Percentiles rank a stretch among this genome's conserved stretches.
These are phyloP conservation scores for Filobasidium wieringae DNA, from an alignment of 768 basidiomycete genomes.

Conservation along the genomic window DNA sequence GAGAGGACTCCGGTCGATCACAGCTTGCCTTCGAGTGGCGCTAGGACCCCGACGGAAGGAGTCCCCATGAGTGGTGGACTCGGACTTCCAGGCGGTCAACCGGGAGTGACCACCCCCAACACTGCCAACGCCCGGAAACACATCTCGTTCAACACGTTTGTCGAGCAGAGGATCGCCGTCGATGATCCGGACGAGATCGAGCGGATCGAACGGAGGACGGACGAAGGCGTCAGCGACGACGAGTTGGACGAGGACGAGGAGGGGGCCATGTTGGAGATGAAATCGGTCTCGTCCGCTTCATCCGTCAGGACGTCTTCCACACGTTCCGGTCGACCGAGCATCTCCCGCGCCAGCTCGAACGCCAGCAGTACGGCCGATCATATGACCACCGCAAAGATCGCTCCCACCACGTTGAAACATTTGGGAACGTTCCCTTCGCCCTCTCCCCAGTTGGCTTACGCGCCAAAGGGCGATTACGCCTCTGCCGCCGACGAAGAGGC, in stretches of 20 bases:
- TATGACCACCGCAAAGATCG: constrained; percentile 60
- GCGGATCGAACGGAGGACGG: constrained; percentile 5
- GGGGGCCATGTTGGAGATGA: constrained; percentile 58
- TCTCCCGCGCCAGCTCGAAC: constrained; percentile 26
- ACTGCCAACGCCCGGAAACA: constrained; percentile 51
- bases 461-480: constrained; percentile 34
- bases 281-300: constrained; percentile 41
- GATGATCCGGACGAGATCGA: constrained; percentile 37
- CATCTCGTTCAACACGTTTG: constrained; percentile 95
- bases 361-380: constrained; percentile 42
- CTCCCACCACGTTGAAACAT: constrained; percentile 78
- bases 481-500: constrained; percentile 8
- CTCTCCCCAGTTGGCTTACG: constrained; percentile 36
- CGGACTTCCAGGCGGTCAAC: background rate
- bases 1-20: constrained; percentile 17
- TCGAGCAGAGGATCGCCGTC: constrained; percentile 74
- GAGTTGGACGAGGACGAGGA: constrained; percentile 43
- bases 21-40: constrained; percentile 10
- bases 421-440: constrained; percentile 38
- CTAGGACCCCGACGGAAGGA: background rate
- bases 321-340: constrained; percentile 30
- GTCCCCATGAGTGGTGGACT: constrained; percentile 1
- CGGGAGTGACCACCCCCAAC: background rate
- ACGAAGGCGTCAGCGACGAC: constrained; percentile 18
- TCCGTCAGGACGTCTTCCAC: constrained; percentile 12